Evolutionary conservation across 73 alveolate species (phyloP).

Genomic region (Tetrahymena thermophila): DNA sequence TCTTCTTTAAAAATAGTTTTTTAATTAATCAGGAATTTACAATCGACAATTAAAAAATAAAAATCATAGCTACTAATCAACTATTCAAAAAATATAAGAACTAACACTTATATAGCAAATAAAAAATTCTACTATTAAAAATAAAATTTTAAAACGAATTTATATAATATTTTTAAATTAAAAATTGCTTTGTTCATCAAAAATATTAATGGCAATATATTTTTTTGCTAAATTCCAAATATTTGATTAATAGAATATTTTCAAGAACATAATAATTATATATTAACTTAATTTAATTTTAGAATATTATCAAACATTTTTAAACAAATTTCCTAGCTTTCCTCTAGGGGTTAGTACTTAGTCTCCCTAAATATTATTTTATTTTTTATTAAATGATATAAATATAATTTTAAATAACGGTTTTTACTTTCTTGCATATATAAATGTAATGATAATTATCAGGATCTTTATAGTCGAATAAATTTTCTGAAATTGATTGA

Average conservation of each 20-base stretch:
- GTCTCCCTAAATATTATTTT: background rate
- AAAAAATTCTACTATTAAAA: no score
- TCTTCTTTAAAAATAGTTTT: background rate
- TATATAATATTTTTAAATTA: no score
- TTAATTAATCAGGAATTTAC: background rate
- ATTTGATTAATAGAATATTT: background rate
- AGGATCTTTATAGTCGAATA: constrained; percentile 23
- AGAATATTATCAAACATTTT: background rate
- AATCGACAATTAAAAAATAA: background rate
- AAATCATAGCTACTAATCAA: no score
- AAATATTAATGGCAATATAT: no score
- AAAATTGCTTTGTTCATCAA: no score
- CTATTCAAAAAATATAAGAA: no score
- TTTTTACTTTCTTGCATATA: constrained; percentile 24
- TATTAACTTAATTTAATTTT: background rate
- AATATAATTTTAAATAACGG: background rate
- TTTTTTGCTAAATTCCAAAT: no score
- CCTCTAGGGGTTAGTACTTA: background rate
- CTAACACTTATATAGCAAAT: no score
- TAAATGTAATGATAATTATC: constrained; percentile 37
- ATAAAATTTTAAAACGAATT: no score
- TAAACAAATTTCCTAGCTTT: background rate
- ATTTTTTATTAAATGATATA: background rate
- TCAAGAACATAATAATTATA: background rate
- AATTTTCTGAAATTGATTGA: background rate